A percentile compares a stretch with the other conserved stretches of the same genome.
phyloP scores from a whole-genome alignment of 2,329 filamentous ascomycete genomes.

The Colletotrichum nymphaeae region DNA sequence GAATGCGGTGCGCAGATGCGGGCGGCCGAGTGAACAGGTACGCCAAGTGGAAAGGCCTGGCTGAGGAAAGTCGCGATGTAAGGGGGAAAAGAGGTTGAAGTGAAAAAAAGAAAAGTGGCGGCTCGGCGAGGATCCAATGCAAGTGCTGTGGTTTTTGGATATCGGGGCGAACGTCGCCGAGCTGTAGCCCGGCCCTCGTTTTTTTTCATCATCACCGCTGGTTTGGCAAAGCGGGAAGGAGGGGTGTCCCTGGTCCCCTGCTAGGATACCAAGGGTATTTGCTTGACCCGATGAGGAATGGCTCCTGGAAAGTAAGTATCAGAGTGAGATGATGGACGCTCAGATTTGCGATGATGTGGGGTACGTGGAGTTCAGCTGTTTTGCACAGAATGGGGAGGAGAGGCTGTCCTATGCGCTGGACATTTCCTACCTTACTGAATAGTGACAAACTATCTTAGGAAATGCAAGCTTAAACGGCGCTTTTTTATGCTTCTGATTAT shows the following conservation, averaged over 20 bases:
- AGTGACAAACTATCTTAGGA: not conserved
- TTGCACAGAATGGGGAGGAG: not conserved
- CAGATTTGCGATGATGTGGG: not conserved
- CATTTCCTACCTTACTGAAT: not conserved
- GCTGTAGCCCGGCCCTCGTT: not conserved
- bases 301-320: not conserved
- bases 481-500: not conserved
- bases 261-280: not conserved
- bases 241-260: not conserved
- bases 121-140: not conserved
- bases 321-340: not conserved
- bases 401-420: not conserved
- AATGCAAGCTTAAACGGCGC: not conserved
- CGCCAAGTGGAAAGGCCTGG: not conserved
- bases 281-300: not conserved
- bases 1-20: not conserved
- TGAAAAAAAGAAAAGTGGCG: conserved; percentile 2
- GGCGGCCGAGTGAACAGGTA: not conserved
- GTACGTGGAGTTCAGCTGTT: not conserved
- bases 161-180: not conserved
- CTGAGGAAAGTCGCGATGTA: not conserved
- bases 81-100: not conserved
- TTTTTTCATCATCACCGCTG: conserved; percentile 5
- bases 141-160: not conserved
- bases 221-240: not conserved